Base-by-base conservation (phyloP, 1,284 basidiomycete species). In the Schizophyllum commune region DNA sequence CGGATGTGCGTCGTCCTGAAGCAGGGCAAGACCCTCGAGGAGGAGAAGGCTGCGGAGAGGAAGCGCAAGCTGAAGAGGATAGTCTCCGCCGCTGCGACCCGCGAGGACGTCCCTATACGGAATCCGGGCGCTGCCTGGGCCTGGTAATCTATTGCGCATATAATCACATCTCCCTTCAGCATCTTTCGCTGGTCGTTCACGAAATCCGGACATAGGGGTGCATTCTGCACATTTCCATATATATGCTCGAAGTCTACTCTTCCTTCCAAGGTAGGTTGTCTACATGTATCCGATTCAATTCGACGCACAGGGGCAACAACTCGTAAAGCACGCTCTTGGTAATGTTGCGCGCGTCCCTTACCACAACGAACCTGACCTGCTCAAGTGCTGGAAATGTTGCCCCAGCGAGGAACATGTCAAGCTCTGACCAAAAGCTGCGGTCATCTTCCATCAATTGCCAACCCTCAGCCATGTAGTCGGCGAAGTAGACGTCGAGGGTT, bases 1-100 rank as follows among this genome's bases (percentile, higher is more conserved):
- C 83, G 88, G 59, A 72, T 98, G 72, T 83, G 85, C 70, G 88
- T 98, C 34, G 74, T 95, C 1, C 75, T 98, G 65, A 86, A 85
- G 65, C 91, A 95, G 69, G 96, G 95, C 5, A 88, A 88, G 79
- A 94, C 91, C 8, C 73, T 83, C 57, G 85, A 85, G 66, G 84
- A 96, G 74, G 76, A 88, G 67, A 81, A 84, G 66, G 79, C 79
- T 53, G 83, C 83, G 66, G 82, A 82, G 65, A 80, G 88, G 62
- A 79, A 79, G 64, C 84, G 86, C 68, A 89, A 86, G 69, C 71
- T 96, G 71, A 84, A 81, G 69, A 83, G 83, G 72, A 89, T 95
- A 60, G 84, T 91, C 32, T 91, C 90, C 60, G 87, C 94, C 20
- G 87, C 91, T 4, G 75, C 87, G 22, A 84, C 88, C 32, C 78